These are phyloP conservation scores for Aegle marmelos DNA, from an alignment of 345 rosid species.

Conservation along the genomic window DNA sequence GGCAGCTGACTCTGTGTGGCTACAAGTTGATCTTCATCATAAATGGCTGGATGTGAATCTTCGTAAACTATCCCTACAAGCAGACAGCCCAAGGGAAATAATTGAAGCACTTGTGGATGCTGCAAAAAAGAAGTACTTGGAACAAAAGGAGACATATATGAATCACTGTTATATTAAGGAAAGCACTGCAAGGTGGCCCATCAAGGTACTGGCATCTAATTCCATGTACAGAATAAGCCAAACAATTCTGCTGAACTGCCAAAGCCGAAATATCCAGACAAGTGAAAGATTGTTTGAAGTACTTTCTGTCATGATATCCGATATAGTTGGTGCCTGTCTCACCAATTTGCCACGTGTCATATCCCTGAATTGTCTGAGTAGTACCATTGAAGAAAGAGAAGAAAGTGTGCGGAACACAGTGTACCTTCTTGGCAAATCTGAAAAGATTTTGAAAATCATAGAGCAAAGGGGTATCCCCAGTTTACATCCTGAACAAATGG, in stretches of 20 bases:
- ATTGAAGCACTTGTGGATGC: conserved; percentile 48
- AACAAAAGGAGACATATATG: conserved; percentile 35
- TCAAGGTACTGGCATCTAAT: conserved; percentile 62
- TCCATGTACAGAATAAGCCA: conserved; percentile 76
- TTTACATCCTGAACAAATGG: conserved; percentile 41
- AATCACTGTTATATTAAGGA: conserved; percentile 33
- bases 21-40: conserved; percentile 60
- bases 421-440: conserved; percentile 58
- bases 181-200: conserved; percentile 67
- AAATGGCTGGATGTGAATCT: conserved; percentile 75
- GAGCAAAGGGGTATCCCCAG: conserved; percentile 36
- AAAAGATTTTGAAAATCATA: conserved; percentile 50
- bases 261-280: conserved; percentile 22
- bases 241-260: conserved; percentile 43
- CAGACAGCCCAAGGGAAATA: conserved; percentile 41
- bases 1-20: conserved; percentile 65
- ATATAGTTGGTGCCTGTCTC: conserved; percentile 74
- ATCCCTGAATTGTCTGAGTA: conserved; percentile 47
- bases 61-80: conserved; percentile 38
- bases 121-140: conserved; percentile 43
- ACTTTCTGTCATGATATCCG: conserved; percentile 48
- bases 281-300: conserved; percentile 39
- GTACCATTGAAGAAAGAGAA: conserved; percentile 57
- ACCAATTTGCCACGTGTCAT: conserved; percentile 54
- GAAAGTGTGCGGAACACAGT: conserved; percentile 50